Evolutionary conservation across 176 grass and related monocot species (phyloP).

Genomic region (Eragrostis nindensis): DNA sequence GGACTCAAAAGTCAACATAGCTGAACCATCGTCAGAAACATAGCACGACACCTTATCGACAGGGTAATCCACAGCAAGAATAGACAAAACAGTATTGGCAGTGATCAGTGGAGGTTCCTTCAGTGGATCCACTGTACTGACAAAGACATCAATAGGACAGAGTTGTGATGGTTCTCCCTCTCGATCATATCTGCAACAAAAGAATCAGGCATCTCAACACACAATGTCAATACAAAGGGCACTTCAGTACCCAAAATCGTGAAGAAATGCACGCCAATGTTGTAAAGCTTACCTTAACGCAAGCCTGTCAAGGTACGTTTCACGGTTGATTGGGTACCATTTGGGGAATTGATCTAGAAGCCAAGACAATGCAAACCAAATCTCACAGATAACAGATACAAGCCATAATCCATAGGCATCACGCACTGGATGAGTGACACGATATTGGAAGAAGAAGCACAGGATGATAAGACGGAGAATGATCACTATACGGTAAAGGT

Average conservation of each 20-base stretch:
- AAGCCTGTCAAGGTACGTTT: conserved; percentile 98
- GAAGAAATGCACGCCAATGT: neutral
- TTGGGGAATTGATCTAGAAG: conserved; percentile 99
- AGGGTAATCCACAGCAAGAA: conserved; percentile 88
- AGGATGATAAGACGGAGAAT: conserved; percentile 97
- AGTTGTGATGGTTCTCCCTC: conserved; percentile 90
- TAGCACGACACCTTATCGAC: conserved; percentile 94
- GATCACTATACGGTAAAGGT: conserved; percentile 93
- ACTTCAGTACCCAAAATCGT: neutral
- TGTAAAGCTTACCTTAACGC: conserved; percentile 69
- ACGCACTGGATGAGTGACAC: conserved; percentile 84
- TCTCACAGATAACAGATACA: conserved; percentile 94
- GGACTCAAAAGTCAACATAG: conserved; percentile 82
- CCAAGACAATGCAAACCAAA: conserved; percentile 99
- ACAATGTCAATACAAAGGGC: conserved; percentile 20
- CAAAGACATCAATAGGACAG: conserved; percentile 82
- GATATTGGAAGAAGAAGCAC: conserved; percentile 99
- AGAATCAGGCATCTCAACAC: conserved; percentile 24
- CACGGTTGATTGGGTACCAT: conserved; percentile 96
- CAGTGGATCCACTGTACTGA: conserved; percentile 94
- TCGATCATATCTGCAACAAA: conserved; percentile 72
- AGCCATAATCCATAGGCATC: conserved; percentile 98
- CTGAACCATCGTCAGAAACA: conserved; percentile 93
- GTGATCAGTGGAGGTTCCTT: conserved; percentile 92
- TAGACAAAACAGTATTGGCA: conserved; percentile 86